Conservation (phyloP, 1,139 yeast genomes). For the Petasospora fabianii region DNA sequence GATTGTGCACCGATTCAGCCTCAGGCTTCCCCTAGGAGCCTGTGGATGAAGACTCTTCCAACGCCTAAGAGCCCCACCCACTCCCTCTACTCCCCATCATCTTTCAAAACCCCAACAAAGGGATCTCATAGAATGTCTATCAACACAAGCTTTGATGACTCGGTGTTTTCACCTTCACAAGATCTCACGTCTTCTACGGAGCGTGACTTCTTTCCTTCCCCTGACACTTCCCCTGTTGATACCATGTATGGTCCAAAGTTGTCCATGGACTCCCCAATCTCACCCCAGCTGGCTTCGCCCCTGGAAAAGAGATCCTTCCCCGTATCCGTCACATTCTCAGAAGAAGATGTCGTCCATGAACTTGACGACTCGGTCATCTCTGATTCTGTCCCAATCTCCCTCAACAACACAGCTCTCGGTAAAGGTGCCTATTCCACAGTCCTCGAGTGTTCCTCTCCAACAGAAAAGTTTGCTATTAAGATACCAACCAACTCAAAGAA, state of each 20-base stretch:
- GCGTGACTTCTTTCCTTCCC: neutral
- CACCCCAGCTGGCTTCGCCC: slow-evolving; percentile 1
- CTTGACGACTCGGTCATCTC: slow-evolving; percentile 9
- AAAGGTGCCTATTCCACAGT: slow-evolving; percentile 33
- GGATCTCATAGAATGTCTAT: slow-evolving; percentile 1
- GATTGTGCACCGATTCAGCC: too few species aligned
- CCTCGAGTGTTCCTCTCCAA: slow-evolving; percentile 11
- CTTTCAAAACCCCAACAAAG: slow-evolving; percentile 3
- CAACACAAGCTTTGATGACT: slow-evolving; percentile 4
- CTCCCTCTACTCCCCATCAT: neutral
- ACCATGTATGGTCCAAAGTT: slow-evolving; percentile 1
- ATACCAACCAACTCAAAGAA: slow-evolving; percentile 30
- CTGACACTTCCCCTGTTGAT: slow-evolving; percentile 6
- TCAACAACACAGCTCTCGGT: slow-evolving; percentile 21
- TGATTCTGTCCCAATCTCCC: slow-evolving; percentile 4
- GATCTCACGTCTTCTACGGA: neutral
- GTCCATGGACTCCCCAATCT: slow-evolving; percentile 4
- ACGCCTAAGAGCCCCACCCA: neutral
- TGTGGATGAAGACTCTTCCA: slow-evolving; percentile 2
- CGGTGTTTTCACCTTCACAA: slow-evolving; percentile 2
- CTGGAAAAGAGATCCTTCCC: slow-evolving; percentile 6
- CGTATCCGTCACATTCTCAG: neutral
- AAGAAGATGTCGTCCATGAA: slow-evolving; percentile 3
- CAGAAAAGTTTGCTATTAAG: slow-evolving; percentile 28
- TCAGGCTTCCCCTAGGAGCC: neutral